Evolutionary conservation across 768 basidiomycete genomes (phyloP).

Genomic region (Paxillus involutus): DNA sequence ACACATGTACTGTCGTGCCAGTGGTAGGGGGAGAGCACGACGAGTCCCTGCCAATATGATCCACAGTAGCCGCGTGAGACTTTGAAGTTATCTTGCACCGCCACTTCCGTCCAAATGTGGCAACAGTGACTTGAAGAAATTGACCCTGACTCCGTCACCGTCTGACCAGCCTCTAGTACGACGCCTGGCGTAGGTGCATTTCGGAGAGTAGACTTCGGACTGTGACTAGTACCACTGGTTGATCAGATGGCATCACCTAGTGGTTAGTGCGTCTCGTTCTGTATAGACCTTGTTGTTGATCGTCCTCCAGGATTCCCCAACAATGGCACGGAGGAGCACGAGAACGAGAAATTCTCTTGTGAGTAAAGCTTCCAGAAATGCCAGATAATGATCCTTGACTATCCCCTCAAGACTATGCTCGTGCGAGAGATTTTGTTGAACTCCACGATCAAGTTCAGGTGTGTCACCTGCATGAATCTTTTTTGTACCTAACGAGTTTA

Average conservation of each 20-base stretch:
- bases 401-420: conserved; percentile 31
- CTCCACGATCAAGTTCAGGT: conserved; percentile 93
- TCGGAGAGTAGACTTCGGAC: too few relatives aligned
- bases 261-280: conserved; percentile 3
- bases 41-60: too few relatives aligned
- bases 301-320: conserved; percentile 3
- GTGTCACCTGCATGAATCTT: conserved; percentile 3
- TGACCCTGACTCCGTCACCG: too few relatives aligned
- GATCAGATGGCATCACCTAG: conserved; percentile 10
- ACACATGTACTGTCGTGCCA: background rate
- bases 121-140: too few relatives aligned
- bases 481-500: conserved; percentile 1
- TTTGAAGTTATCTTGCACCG: conserved; percentile 7
- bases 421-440: conserved; percentile 71
- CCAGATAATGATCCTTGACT: background rate
- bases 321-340: background rate
- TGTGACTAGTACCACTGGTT: background rate
- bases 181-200: too few relatives aligned
- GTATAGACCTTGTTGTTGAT: background rate
- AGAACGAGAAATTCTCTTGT: conserved; percentile 9
- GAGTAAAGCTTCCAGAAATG: conserved; percentile 4
- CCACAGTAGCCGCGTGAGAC: too few relatives aligned
- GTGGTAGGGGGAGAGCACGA: too few relatives aligned
- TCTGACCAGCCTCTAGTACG: too few relatives aligned
- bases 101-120: background rate